phyloP scores from a whole-genome alignment of 495 filamentous ascomycete species.

The Poronia punctata region DNA sequence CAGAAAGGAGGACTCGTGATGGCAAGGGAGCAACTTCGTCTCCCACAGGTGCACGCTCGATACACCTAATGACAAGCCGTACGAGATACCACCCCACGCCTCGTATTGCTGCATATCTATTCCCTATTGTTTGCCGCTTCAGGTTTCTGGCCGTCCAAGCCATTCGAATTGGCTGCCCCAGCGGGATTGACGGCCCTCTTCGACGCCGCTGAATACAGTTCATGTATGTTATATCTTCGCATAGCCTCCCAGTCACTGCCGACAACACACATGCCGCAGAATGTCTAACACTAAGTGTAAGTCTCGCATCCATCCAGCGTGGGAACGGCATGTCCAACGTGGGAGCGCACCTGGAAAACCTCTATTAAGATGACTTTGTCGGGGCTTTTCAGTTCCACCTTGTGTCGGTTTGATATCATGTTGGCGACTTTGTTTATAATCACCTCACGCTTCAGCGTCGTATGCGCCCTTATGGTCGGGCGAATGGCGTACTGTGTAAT shows the following conservation, averaged over 20 bases:
- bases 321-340: background rate
- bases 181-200: conserved; percentile 12
- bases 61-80: too few relatives aligned
- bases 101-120: too few relatives aligned
- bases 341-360: conserved; percentile 67
- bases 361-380: conserved; percentile 85
- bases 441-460: conserved; percentile 59
- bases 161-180: background rate
- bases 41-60: too few relatives aligned
- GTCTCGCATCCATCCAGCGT: background rate
- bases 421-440: conserved; percentile 74
- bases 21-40: too few relatives aligned
- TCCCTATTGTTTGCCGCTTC: background rate
- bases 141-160: background rate
- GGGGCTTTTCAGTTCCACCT: conserved; percentile 73
- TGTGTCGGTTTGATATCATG: conserved; percentile 54
- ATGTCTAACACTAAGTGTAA: conserved; percentile 23
- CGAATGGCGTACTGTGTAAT: conserved; percentile 92
- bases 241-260: conserved; percentile 43
- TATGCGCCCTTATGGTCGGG: conserved; percentile 72
- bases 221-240: conserved; percentile 41
- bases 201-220: conserved; percentile 32
- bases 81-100: too few relatives aligned
- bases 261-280: conserved; percentile 43
- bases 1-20: too few relatives aligned